Conservation (phyloP, 2,329 filamentous ascomycete genomes). For the Paracoccidioides brasiliensis region DNA sequence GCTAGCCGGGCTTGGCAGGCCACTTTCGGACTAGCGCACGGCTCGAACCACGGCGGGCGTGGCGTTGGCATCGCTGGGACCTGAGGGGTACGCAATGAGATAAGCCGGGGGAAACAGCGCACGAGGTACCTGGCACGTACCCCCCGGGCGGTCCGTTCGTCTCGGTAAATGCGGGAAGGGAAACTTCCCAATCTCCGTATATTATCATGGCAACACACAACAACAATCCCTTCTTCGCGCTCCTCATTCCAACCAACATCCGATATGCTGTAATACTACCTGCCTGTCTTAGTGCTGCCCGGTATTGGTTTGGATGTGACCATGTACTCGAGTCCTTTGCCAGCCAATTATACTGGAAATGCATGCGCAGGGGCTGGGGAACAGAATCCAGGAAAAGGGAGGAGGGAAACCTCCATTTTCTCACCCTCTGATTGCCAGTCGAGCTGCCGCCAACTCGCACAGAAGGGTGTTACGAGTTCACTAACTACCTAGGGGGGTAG, state of each 20-base stretch:
- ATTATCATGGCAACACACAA: not conserved
- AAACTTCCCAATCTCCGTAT: not conserved
- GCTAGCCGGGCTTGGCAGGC: not conserved
- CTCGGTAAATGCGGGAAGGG: not conserved
- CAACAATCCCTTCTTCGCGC: not conserved
- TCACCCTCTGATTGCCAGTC: not conserved
- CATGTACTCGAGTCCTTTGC: not conserved
- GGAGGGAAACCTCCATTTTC: not conserved
- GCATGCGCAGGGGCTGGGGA: too few relatives aligned
- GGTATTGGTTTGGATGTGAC: not conserved
- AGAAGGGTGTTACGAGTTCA: not conserved
- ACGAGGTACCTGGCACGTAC: not conserved
- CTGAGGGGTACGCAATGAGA: not conserved
- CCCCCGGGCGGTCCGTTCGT: not conserved
- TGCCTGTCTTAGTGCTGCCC: not conserved
- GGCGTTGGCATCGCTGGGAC: not conserved
- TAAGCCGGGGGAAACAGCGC: not conserved
- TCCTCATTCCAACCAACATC: not conserved
- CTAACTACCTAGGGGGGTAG: not conserved
- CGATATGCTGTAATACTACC: not conserved
- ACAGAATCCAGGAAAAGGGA: not conserved
- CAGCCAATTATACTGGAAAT: not conserved
- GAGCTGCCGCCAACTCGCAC: not conserved
- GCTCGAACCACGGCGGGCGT: not conserved
- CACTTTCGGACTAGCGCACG: not conserved